Percentiles rank a stretch among this genome's conserved stretches.
These are phyloP conservation scores for Talaromyces marneffei DNA, from an alignment of 2,329 filamentous ascomycete species.

Conservation along the genomic window DNA sequence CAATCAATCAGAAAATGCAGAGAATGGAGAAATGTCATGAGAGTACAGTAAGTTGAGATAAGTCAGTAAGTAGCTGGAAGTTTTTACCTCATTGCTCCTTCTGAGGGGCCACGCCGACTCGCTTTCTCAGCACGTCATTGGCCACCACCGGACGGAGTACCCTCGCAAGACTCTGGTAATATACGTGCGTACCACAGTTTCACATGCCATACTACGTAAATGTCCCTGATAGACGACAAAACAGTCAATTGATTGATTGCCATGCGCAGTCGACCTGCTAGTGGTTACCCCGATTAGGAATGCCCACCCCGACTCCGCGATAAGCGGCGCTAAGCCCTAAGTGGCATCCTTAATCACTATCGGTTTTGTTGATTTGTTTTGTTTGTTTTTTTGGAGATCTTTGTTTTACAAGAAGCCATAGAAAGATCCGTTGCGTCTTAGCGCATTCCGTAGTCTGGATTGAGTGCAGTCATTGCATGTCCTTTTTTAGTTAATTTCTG, in stretches of 20 bases:
- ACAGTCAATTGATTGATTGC: not conserved
- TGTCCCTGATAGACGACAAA: not conserved
- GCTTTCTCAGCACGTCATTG: not conserved
- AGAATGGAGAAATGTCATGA: not conserved
- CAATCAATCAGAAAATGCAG: no score
- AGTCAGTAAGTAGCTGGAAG: not conserved
- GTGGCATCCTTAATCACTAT: not conserved
- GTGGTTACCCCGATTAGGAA: conserved; percentile 10
- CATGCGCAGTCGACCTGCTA: no score
- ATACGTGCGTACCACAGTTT: no score
- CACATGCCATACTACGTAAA: no score
- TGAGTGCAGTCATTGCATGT: not conserved
- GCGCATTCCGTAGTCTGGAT: not conserved
- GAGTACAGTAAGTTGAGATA: not conserved
- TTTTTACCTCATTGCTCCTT: not conserved
- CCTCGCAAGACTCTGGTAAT: no score
- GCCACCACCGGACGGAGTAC: not conserved
- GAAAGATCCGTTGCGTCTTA: not conserved
- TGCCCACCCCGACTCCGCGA: not conserved
- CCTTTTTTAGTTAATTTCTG: no score
- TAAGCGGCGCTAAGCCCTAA: not conserved
- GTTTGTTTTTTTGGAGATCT: not conserved
- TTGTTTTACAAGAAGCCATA: not conserved
- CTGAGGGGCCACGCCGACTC: not conserved
- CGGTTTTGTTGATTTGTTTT: no score